Evolutionary conservation across 2,329 filamentous ascomycete species (phyloP), one percentile per base, ranked within the genome.

Genomic region (Penicillium thymicola): DNA sequence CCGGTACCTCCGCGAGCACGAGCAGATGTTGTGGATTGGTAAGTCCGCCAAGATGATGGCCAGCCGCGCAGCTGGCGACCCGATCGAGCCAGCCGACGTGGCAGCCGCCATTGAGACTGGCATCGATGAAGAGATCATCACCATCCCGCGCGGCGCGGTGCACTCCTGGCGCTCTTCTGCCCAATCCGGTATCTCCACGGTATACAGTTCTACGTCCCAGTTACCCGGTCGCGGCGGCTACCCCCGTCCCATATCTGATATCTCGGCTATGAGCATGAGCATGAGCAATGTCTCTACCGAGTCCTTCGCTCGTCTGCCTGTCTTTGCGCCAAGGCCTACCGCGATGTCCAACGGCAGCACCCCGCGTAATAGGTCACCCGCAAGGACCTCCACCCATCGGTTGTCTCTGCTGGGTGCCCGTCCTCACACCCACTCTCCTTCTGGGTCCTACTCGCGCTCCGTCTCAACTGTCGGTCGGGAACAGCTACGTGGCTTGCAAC

Each of bases 1-100:
- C 42, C 77, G 83, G 0, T 86, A 85, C 65, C 77, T 85, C 25
- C 79, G 84, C 37, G 83, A 85, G 66, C 83, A 85, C 67, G 83
- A 85, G 65, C 83, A 86, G 64, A 83, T 81, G 79, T 79, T 82
- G 55, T 83, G 81, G 81, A 71, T 77, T 37, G 74, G 73, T 49
- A 76, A 76, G 60, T 66, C 69, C 3, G 62, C 64, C 10, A 75
- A 72, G 52, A 61, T 68, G 41, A 73, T 74, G 67, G 64, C 67
- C 30, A 68, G 51, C 27, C 65, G 70, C 4, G 54, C 61, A 21
- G 61, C 59, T 9, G 67, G 60, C 13, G 59, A 65, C 32, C 54
- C 62, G 21, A 62, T 59, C 21, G 68, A 70, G 21, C 65, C 67
- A 1, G 47, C 59, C 1, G 67, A 71, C 32, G 61, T 68, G 38